Evolutionary conservation across 78 protist species (phyloP), one percentile per base, ranked within the genome.

Genomic region (Dictyostelium citrinum): DNA sequence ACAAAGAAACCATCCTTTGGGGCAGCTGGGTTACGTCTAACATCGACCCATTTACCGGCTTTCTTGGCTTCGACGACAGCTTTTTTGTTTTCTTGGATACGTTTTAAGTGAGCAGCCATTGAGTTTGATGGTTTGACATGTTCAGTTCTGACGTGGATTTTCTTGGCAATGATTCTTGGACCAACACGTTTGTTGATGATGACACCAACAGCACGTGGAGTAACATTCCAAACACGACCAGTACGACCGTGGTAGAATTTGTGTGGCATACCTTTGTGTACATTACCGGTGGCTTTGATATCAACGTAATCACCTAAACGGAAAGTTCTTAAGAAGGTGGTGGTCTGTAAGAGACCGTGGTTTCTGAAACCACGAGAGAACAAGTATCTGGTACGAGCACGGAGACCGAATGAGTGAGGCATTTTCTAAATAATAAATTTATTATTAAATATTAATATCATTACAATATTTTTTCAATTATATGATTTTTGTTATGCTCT

Each of bases 171-270:
- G 98, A 98, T 95, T 71, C 99, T 95, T 90, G 95, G 90, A 46
- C 99, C 92, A 58, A 96, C 98, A 75, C 88, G 96, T 98, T 99
- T 99, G 98, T 98, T 98, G 90, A 99, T 90, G 97, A 97, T 96
- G 41, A 99, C 99, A 94, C 99, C 99, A 67, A 99, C 82, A 41
- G 99, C 99, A 35, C 98, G 95, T 76, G 96, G 97, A 80, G 99
- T 96, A 68, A 99, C 98, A 98, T 99, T 98, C 99, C 98, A 99
- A 58, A 99, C 98, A 74, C 90, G 61, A 77, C 99, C 99, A 1
- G 99, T 99, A 85, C 94, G 96, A 78, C 99, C 99, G 95, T 99
- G 99, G 99, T 99, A 99, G 98, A 88, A 97, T 97, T 98, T 99
- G 99, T 99, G 98, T 82, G 99, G 99, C 99, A 99, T 98, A 68